These are phyloP conservation scores for Sordaria brevicollis DNA, from an alignment of 495 filamentous ascomycete species.

Conservation along the genomic window DNA sequence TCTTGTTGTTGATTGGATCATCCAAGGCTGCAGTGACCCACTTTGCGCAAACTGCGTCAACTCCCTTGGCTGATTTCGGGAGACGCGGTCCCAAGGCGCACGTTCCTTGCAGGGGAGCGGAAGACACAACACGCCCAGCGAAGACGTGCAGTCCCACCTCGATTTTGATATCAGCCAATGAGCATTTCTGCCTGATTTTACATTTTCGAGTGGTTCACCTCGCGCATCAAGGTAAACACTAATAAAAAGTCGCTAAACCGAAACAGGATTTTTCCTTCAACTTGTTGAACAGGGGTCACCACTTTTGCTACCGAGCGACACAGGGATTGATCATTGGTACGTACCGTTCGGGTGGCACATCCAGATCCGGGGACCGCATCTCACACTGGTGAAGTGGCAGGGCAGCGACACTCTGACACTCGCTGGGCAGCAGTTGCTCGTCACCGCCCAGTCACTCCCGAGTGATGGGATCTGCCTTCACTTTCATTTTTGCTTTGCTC, in stretches of 20 bases:
- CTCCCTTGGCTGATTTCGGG: constrained; percentile 15
- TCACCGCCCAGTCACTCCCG: not conserved
- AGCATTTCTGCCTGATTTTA: not conserved
- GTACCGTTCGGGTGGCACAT: not conserved
- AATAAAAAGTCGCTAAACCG: not conserved
- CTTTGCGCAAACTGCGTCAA: constrained; percentile 2
- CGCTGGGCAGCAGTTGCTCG: not conserved
- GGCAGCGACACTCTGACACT: not conserved
- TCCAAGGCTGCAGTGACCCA: not conserved
- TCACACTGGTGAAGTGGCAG: not conserved
- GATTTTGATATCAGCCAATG: not conserved
- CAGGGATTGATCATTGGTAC: not conserved
- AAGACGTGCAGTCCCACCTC: constrained; percentile 5
- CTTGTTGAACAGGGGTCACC: not conserved
- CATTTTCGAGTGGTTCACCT: not conserved
- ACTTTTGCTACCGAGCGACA: not conserved
- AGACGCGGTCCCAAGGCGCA: constrained; percentile 3
- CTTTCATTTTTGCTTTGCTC: not conserved
- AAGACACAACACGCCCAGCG: not conserved
- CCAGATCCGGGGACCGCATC: not conserved
- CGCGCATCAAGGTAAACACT: not conserved
- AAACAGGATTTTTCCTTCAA: not conserved
- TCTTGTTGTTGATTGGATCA: constrained; percentile 1
- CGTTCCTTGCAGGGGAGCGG: not conserved
- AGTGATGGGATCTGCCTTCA: not conserved